Conservation (phyloP, 2,329 filamentous ascomycete genomes). For the Hymenoscyphus infarciens region DNA sequence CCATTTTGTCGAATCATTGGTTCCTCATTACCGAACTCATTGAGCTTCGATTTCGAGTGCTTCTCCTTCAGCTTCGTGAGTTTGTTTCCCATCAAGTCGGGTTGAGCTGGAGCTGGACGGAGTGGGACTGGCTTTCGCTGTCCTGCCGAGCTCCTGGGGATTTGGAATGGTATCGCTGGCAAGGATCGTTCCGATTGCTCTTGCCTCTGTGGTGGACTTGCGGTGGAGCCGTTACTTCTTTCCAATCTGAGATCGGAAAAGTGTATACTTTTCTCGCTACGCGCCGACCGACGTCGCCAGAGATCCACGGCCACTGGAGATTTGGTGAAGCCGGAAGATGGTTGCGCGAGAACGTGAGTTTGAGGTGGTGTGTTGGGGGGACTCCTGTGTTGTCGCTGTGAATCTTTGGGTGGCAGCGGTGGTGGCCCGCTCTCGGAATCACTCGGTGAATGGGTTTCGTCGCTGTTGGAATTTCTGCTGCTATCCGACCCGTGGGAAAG, state of each 20-base stretch:
- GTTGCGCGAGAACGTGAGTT: slow-evolving; percentile 18
- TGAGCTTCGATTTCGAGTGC: slow-evolving; percentile 17
- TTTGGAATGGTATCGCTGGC: slow-evolving; percentile 18
- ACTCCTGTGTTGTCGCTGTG: slow-evolving; percentile 15
- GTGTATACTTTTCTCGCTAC: slow-evolving; percentile 26
- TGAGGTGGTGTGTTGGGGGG: slow-evolving; percentile 8
- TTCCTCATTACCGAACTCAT: slow-evolving; percentile 17
- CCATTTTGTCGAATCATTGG: slow-evolving; percentile 13
- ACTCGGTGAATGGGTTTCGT: slow-evolving; percentile 27
- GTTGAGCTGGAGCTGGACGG: slow-evolving; percentile 31
- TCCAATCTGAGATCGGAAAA: slow-evolving; percentile 32
- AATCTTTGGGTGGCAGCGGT: slow-evolving; percentile 28
- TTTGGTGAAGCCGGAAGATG: slow-evolving; percentile 21
- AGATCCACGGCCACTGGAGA: slow-evolving; percentile 29
- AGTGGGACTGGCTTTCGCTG: slow-evolving; percentile 29
- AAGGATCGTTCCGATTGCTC: slow-evolving; percentile 22
- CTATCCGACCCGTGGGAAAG: slow-evolving; percentile 20
- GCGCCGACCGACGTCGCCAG: slow-evolving; percentile 32
- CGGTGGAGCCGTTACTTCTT: slow-evolving; percentile 34
- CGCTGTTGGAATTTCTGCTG: slow-evolving; percentile 18
- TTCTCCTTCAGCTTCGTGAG: slow-evolving; percentile 32
- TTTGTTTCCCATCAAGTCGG: slow-evolving; percentile 33
- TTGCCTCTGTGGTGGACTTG: slow-evolving; percentile 24
- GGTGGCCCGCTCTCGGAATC: slow-evolving; percentile 24
- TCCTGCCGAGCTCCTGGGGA: slow-evolving; percentile 22